Base-by-base conservation (phyloP, 345 rosid genomes). In the Pistacia integerrima region DNA sequence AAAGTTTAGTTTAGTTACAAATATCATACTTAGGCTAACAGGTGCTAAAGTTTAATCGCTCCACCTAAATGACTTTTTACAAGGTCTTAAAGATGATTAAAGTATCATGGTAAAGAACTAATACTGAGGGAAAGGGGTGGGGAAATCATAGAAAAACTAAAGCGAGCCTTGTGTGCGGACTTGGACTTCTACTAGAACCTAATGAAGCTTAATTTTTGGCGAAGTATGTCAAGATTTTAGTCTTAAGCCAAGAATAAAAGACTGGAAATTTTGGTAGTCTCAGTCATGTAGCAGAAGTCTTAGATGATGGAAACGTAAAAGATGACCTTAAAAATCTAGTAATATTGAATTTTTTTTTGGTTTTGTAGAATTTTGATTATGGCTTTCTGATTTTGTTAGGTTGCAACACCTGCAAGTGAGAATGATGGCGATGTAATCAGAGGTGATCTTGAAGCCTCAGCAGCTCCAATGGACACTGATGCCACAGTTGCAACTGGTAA, bases 391-490 rank as follows among this genome's bases (percentile, higher is more conserved):
- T 63, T 46, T 58, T 69, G 17, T 28, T 73, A 87, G 90, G 76
- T 65, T 81, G 86, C 88, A 73, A 85, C 85, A 75, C 82, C 80
- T 56, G 93, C 84, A 69, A 88, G 87, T 76, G 97, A 92, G 84
- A 74, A 59, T 70, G 94, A 92, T 63, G 87, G 87, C 35, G 98
- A 89, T 80, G 93, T 85, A 77, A 74, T 58, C 16, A 89, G 89
- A 84, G 87, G 75, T 4, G 97, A 90, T 72, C 33, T 77, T 0
- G 98, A 93, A 76, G 71, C 90, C 25, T 74, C 87, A 3, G 77
- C 77, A n/a, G 76, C 86, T 51, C 80, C 87, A 4, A 85, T 91
- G 95, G 98, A 93, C 51, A 77, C 90, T 12, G 97, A 92, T 81
- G 81, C 73, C 58, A 66, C 72, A 3, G 81, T 70, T 30, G 77